Evolutionary conservation across 805 yeast species (phyloP), one percentile per base, ranked within the genome.

Genomic region (Schwanniomyces polymorphus): DNA sequence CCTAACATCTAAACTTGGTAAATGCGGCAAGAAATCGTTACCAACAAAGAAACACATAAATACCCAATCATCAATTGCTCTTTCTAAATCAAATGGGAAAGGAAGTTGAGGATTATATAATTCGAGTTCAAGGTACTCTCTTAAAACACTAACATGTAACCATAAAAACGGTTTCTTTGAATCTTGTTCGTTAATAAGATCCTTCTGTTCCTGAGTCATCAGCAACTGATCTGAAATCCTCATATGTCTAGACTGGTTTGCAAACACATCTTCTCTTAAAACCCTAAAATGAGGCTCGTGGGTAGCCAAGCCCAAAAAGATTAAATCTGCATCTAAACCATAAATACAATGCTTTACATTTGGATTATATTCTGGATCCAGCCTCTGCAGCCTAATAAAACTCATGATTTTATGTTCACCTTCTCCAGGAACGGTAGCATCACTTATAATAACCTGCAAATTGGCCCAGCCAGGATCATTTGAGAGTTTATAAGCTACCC

Each of bases 41-140:
- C 99, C 99, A 53, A 92, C 95, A 63, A 94, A 94, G 74, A 94
- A 94, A 78, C 98, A 92, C 91, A 94, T 86, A 56, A 94, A 94
- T 12, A 94, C 90, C 99, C 99, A 94, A 68, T 94, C 99, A 63
- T 94, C 99, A 51, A 94, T 85, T 2, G 98, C 97, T 49, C 99
- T 77, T 69, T 94, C 99, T 45, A 91, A 66, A 63, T 94, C 97
- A 68, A 86, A 91, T 17, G 82, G 78, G 59, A 88, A 85, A 1
- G 89, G 79, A 16, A 86, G 61, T 34, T 84, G 76, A 3, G 91
- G 88, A 26, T 87, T 81, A 47, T 74, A 75, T 42, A 94, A 75
- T 67, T 94, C 99, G 11, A 87, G 81, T 45, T 84, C 88, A 47
- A 94, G 74, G 60, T 94, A 94, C 61, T 94, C 97, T 54, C 99